These are phyloP conservation scores for Rhizoclosmatium globosum DNA, from an alignment of 192 early-diverging fungal genomes.

Conservation along the genomic window DNA sequence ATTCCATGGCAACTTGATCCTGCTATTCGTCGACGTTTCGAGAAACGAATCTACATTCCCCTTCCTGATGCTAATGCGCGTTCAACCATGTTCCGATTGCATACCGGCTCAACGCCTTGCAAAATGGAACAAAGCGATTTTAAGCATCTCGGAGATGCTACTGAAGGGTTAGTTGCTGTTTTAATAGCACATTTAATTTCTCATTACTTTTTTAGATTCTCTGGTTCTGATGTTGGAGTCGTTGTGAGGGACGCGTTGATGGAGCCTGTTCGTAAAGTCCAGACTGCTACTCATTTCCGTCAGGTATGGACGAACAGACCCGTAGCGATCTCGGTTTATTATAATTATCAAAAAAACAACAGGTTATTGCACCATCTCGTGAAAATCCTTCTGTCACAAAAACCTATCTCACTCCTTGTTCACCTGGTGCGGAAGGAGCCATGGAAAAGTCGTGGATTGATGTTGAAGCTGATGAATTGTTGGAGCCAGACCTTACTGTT, in stretches of 20 bases:
- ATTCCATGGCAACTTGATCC: slow-evolving; percentile 96
- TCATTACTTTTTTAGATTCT: slow-evolving; percentile 63
- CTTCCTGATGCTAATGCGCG: slow-evolving; percentile 90
- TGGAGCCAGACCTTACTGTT: slow-evolving; percentile 90
- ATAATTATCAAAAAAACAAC: neutral
- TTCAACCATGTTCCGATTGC: slow-evolving; percentile 89
- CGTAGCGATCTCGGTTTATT: slow-evolving; percentile 22
- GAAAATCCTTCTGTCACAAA: slow-evolving; percentile 57
- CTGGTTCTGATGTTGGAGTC: slow-evolving; percentile 95
- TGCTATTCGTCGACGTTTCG: slow-evolving; percentile 95
- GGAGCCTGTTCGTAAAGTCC: slow-evolving; percentile 97
- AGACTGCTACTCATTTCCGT: slow-evolving; percentile 92
- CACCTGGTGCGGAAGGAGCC: slow-evolving; percentile 88
- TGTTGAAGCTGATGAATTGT: slow-evolving; percentile 81
- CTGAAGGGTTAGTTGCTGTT: slow-evolving; percentile 73
- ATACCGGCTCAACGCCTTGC: slow-evolving; percentile 93
- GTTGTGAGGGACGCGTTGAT: slow-evolving; percentile 96
- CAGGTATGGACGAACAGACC: slow-evolving; percentile 48
- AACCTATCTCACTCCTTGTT: slow-evolving; percentile 88
- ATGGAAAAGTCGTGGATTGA: slow-evolving; percentile 90
- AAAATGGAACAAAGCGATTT: slow-evolving; percentile 78
- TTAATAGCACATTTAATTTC: slow-evolving; percentile 10
- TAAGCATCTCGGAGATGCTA: slow-evolving; percentile 76
- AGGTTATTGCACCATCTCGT: slow-evolving; percentile 69
- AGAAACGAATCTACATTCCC: slow-evolving; percentile 98